Evolutionary conservation across 192 early-diverging fungal species (phyloP), one percentile per base, ranked within the genome.

Genomic region (Dissophora globulifera): DNA sequence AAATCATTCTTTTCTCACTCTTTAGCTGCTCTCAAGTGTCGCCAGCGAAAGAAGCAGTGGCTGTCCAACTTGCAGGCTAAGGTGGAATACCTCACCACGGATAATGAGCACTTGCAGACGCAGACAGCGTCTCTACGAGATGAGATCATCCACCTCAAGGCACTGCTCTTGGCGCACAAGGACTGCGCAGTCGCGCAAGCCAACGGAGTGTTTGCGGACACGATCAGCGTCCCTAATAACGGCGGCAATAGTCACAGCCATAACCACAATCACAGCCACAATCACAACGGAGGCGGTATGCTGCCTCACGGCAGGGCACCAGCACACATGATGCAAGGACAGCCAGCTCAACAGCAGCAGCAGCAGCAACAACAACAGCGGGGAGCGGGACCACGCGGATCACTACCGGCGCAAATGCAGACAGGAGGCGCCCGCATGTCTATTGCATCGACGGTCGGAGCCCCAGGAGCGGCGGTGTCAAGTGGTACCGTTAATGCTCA

Each of bases 41-140:
- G 95, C 23, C 94, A 94, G 63, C 90, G 94, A 54, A 97, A 97
- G 79, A 97, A 97, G 81, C 86, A 93, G 71, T 95, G 94, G 94
- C 83, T 97, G 25, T 81, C 87, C 55, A 87, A 91, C 62, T 86
- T 97, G 54, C 92, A 97, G 65, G 79, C 67, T 25, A 86, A 86
- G 54, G 84, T 87, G 19, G 85, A 88, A 50, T 86, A 82, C 50
- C 74, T 93, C 22, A 75, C 88, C 2, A 82, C 67, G 15, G 91
- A 93, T 32, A 92, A 92, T 67, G 89, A 92, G 62, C 78, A 75
- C 12, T 53, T 93, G 56, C 85, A 88, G 63, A 67, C 52, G 29
- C 85, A 91, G 63, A 83, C 89, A 0, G 81, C 81, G 4, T 26
- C 79, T 19, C 58, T 94, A 25, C 80, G 90, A 49, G 93, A 96